These are phyloP conservation scores for Hypoxylon sp. DNA, from an alignment of 2,329 filamentous ascomycete species.

Conservation along the genomic window DNA sequence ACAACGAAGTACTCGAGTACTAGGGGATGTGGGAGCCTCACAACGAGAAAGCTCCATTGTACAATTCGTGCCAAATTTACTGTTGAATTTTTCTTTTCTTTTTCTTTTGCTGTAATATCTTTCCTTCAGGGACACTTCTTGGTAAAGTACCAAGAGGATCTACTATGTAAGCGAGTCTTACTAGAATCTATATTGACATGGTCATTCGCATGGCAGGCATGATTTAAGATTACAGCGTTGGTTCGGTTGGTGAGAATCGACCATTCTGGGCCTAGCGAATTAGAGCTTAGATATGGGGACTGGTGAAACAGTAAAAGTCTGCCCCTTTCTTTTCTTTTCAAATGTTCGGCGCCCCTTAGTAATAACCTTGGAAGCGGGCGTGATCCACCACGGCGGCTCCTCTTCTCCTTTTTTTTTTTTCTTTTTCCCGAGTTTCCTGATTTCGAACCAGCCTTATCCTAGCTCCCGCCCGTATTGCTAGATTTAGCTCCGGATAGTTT, in stretches of 20 bases:
- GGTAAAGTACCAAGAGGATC: constrained; percentile 14
- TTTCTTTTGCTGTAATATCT: not conserved
- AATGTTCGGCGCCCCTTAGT: constrained; percentile 29
- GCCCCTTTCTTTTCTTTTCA: constrained; percentile 34
- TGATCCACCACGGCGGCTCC: constrained; percentile 8
- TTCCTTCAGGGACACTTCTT: constrained; percentile 7
- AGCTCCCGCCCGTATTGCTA: constrained; percentile 21
- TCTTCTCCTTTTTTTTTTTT: constrained; percentile 10
- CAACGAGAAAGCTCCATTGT: constrained; percentile 4
- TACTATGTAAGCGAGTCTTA: not conserved
- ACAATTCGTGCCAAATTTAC: constrained; percentile 12
- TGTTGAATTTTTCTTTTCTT: not conserved
- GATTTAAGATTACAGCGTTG: constrained; percentile 10
- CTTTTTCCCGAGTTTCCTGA: constrained; percentile 32
- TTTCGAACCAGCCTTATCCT: constrained; percentile 28
- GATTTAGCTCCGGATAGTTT: constrained; percentile 32
- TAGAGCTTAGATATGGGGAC: constrained; percentile 11
- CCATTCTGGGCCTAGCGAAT: constrained; percentile 26
- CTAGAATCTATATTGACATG: constrained; percentile 9
- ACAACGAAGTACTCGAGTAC: not conserved
- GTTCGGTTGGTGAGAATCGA: constrained; percentile 3
- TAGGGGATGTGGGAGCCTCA: not conserved
- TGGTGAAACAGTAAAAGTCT: constrained; percentile 33
- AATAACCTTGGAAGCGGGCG: constrained; percentile 13
- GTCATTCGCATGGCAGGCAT: constrained; percentile 1